Evolutionary conservation across 2,329 filamentous ascomycete species (phyloP), one percentile per base, ranked within the genome.

Genomic region (Aspergillus flavus): DNA sequence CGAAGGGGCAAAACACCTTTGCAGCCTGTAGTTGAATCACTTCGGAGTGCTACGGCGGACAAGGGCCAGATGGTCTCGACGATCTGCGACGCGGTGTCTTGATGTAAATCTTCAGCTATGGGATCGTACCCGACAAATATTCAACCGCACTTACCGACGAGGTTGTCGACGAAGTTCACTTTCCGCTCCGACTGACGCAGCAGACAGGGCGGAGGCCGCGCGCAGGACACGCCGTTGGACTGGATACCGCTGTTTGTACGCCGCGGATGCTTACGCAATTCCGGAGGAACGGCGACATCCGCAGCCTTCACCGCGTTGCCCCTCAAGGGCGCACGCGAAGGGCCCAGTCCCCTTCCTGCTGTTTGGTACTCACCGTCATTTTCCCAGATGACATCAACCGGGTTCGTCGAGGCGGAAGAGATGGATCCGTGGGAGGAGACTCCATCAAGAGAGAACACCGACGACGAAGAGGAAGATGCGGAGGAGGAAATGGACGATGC

Each of bases 1-100:
- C 94, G 91, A 72, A 99, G 85, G 64, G 94, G 94, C 69, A 99
- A 83, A 65, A 97, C 91, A 58, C 91, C 88, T 76, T 91, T 92
- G 75, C 85, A 86, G 64, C 87, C 89, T 67, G 82, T 81, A 65
- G 78, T 74, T 62, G 86, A 82, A 75, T 94, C 91, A 71, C 85
- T 89, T 72, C 89, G 89, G 78, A 91, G 91, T 62, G 91, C 86
- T 41, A 90, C 88, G 63, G 92, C 94, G 60, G 94, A 96, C 50
- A 94, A 85, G 53, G 95, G 94, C 95, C 95, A 99, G 73, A 99
- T 97, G 59, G 91, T 92, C 83, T 97, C 93, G 57, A 99, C 94
- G 78, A 98, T 96, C 79, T 97, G 93, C 60, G 95, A 95, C 59
- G 95, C 95, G 72, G 94, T 96, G 87, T 97, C 94, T 97, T 85